These are phyloP conservation scores for Blepharisma undulans DNA, from an alignment of 169 alveolate species.

Conservation along the genomic window DNA sequence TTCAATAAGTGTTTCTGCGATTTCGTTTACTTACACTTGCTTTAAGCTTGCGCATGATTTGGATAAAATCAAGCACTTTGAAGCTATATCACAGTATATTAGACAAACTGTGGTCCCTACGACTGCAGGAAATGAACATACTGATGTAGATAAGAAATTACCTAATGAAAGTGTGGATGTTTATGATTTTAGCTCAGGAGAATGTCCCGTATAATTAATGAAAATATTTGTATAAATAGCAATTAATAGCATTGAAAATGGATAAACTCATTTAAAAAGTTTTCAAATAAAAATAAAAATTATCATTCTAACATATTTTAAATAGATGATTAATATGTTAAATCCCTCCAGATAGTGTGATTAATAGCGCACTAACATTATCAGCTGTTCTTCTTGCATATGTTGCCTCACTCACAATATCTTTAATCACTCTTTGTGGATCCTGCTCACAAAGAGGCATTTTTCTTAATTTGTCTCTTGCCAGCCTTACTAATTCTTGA, in stretches of 20 bases:
- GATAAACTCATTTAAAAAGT: background rate
- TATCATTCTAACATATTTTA: background rate
- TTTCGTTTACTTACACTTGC: background rate
- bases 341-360: conserved; percentile 19
- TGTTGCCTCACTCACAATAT: conserved; percentile 11
- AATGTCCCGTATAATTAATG: background rate
- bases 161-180: background rate
- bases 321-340: background rate
- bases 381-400: conserved; percentile 8
- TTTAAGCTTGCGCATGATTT: background rate
- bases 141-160: background rate
- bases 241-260: background rate
- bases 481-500: conserved; percentile 73
- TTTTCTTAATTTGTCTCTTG: conserved; percentile 49
- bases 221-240: no score
- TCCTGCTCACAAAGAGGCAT: conserved; percentile 55
- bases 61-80: background rate
- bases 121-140: background rate
- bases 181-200: background rate
- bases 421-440: conserved; percentile 10
- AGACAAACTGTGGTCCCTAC: background rate
- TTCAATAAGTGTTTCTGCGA: background rate
- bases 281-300: no score
- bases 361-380: conserved; percentile 24
- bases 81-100: background rate